Evolutionary conservation across 768 basidiomycete species (phyloP).

Genomic region (Phaffia tasmanica): DNA sequence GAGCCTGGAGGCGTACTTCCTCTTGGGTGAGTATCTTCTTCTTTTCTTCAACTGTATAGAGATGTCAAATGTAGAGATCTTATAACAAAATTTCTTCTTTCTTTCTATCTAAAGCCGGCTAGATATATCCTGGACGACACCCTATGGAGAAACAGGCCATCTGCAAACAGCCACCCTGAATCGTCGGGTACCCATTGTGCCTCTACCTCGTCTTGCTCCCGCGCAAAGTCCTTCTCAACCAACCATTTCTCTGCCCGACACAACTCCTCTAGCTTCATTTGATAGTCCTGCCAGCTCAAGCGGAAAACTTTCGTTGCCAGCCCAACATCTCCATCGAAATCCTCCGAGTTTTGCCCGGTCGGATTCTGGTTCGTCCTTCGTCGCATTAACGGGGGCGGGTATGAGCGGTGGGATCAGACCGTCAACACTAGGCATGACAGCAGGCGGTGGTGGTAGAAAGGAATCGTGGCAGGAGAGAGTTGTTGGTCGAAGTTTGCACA

Average conservation of each 20-base stretch:
- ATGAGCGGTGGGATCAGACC: too few species aligned
- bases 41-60: neutral
- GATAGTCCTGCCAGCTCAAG: neutral
- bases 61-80: neutral
- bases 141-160: conserved; percentile 73
- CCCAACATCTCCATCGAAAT: neutral
- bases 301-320: neutral
- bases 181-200: conserved; percentile 56
- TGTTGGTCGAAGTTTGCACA: too few species aligned
- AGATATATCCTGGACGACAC: conserved; percentile 78
- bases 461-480: too few species aligned
- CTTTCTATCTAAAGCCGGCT: conserved; percentile 40
- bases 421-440: too few species aligned
- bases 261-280: neutral
- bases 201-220: conserved; percentile 39
- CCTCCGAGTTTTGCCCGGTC: neutral
- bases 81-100: neutral
- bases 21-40: conserved; percentile 45
- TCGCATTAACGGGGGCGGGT: neutral
- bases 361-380: neutral
- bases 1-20: conserved; percentile 60
- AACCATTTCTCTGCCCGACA: neutral
- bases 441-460: too few species aligned
- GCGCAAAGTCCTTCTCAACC: neutral
- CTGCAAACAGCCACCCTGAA: conserved; percentile 82